phyloP scores from a whole-genome alignment of 768 basidiomycete genomes.

The Trametes villosa region DNA sequence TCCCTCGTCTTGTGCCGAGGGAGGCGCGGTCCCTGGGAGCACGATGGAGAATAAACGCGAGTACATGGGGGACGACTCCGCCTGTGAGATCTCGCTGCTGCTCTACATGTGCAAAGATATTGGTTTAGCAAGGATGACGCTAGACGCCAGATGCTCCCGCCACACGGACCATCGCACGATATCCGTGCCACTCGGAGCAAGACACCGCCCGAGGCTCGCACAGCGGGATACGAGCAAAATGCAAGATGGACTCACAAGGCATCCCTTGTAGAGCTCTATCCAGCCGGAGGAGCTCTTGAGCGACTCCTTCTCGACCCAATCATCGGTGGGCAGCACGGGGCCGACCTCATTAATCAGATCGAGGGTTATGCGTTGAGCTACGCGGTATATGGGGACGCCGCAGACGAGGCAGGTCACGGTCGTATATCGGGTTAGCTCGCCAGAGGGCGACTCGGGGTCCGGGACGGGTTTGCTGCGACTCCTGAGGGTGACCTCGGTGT shows the following conservation, averaged over 20 bases:
- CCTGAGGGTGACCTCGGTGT: slow-evolving; percentile 73
- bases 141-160: slow-evolving; percentile 9
- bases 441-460: slow-evolving; percentile 22
- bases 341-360: slow-evolving; percentile 66
- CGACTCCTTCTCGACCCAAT: slow-evolving; percentile 77
- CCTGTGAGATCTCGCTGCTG: slow-evolving; percentile 30
- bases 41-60: slow-evolving; percentile 36
- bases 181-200: background rate
- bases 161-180: slow-evolving; percentile 12
- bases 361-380: slow-evolving; percentile 58
- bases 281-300: slow-evolving; percentile 71
- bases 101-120: slow-evolving; percentile 25
- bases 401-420: slow-evolving; percentile 74
- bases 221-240: background rate
- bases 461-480: slow-evolving; percentile 43
- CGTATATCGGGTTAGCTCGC: slow-evolving; percentile 52
- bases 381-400: slow-evolving; percentile 67
- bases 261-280: slow-evolving; percentile 70
- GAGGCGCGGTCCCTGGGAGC: slow-evolving; percentile 26
- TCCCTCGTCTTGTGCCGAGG: slow-evolving; percentile 7
- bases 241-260: slow-evolving; percentile 57
- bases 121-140: slow-evolving; percentile 1
- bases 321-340: slow-evolving; percentile 68
- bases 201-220: background rate
- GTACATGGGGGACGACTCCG: slow-evolving; percentile 40